phyloP scores from a whole-genome alignment of 495 filamentous ascomycete genomes.

The Lentithecium fluviatile region DNA sequence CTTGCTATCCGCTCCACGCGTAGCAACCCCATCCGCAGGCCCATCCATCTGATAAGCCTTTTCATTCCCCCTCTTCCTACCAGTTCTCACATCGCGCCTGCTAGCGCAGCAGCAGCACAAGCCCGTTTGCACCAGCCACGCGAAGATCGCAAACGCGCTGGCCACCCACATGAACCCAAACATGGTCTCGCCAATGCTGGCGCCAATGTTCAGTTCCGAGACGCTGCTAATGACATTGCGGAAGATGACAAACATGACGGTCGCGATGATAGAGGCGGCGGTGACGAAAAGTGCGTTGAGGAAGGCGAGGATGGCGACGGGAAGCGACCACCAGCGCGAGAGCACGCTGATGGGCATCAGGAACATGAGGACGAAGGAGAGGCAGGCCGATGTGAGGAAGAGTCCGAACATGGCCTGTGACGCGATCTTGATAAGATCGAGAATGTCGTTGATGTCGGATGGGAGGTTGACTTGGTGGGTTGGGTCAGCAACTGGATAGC shows the following conservation, averaged over 20 bases:
- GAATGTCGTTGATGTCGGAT: slow-evolving; percentile 63
- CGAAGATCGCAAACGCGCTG: slow-evolving; percentile 60
- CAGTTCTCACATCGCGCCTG: slow-evolving; percentile 58
- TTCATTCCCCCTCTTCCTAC: slow-evolving; percentile 48
- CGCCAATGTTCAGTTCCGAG: slow-evolving; percentile 70
- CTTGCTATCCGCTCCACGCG: slow-evolving; percentile 1
- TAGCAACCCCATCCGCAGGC: neutral
- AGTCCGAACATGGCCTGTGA: slow-evolving; percentile 89
- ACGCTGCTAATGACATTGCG: slow-evolving; percentile 63
- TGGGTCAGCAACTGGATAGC: slow-evolving; percentile 27
- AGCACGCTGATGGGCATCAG: slow-evolving; percentile 57
- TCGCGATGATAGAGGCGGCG: slow-evolving; percentile 70
- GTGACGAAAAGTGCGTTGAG: slow-evolving; percentile 63
- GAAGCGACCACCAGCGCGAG: slow-evolving; percentile 54
- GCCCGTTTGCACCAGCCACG: slow-evolving; percentile 68
- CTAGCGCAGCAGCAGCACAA: slow-evolving; percentile 73
- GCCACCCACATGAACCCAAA: slow-evolving; percentile 89
- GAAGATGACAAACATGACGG: slow-evolving; percentile 78
- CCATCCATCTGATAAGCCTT: slow-evolving; percentile 40
- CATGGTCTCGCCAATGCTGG: slow-evolving; percentile 70
- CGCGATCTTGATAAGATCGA: slow-evolving; percentile 72
- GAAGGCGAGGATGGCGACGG: slow-evolving; percentile 60
- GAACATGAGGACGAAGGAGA: slow-evolving; percentile 69
- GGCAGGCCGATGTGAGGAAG: slow-evolving; percentile 67
- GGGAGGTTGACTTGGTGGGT: slow-evolving; percentile 67